These are phyloP conservation scores for Backusella westeae DNA, from an alignment of 192 early-diverging fungal species.

Conservation along the genomic window DNA sequence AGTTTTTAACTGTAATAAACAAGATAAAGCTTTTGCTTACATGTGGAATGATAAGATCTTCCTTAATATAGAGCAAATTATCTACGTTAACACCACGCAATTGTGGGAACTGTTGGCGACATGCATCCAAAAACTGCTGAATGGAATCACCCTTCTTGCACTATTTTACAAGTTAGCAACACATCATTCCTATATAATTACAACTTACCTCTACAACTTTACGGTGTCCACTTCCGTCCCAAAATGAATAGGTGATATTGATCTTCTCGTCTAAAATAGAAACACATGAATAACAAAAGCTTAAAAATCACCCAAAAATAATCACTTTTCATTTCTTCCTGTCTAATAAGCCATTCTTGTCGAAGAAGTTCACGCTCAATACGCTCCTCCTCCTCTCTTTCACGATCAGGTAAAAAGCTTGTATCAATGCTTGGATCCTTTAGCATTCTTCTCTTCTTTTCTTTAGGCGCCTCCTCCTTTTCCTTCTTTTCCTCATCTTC, in stretches of 20 bases:
- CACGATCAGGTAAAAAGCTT: constrained; percentile 87
- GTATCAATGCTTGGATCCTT: constrained; percentile 94
- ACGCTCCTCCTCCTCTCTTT: constrained; percentile 79
- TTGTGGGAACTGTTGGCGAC: constrained; percentile 79
- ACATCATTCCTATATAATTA: too few species aligned
- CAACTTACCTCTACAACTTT: constrained; percentile 61
- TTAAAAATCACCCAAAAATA: background rate
- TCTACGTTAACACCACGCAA: constrained; percentile 79
- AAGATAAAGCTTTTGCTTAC: constrained; percentile 36
- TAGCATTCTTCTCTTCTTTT: constrained; percentile 49
- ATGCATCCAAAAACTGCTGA: constrained; percentile 81
- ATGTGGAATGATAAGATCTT: constrained; percentile 96
- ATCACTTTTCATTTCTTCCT: constrained; percentile 79
- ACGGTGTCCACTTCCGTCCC: constrained; percentile 96
- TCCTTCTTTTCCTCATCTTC: constrained; percentile 45
- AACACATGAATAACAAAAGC: background rate
- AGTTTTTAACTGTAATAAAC: background rate
- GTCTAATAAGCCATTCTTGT: constrained; percentile 79
- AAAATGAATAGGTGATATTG: constrained; percentile 88
- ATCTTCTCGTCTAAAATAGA: constrained; percentile 63
- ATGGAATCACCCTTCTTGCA: constrained; percentile 88
- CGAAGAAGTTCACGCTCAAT: constrained; percentile 70
- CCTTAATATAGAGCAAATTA: constrained; percentile 89
- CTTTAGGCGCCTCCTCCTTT: constrained; percentile 26
- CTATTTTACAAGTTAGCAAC: constrained; percentile 11